phyloP scores from a whole-genome alignment of 345 rosid species.

The Gossypium turneri region DNA sequence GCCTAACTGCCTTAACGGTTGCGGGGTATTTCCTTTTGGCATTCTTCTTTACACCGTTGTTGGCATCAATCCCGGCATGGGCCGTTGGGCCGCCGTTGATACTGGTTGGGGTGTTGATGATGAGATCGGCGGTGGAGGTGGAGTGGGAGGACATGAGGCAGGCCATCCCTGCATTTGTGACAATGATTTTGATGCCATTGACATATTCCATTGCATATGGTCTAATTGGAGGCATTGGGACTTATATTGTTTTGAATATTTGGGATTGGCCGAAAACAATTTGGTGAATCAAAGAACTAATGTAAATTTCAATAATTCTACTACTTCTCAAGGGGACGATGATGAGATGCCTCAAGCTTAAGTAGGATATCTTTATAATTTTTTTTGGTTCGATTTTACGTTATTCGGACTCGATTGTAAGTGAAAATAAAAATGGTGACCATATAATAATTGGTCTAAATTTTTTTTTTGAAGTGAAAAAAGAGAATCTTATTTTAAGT shows the following conservation, averaged over 20 bases:
- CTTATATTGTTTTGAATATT: conserved; percentile 50
- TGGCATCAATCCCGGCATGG: conserved; percentile 88
- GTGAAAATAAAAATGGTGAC: too few relatives aligned
- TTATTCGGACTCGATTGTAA: too few relatives aligned
- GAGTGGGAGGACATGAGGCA: conserved; percentile 82
- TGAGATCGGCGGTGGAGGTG: conserved; percentile 76
- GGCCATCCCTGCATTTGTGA: conserved; percentile 80
- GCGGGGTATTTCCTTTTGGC: conserved; percentile 76
- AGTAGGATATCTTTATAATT: not conserved
- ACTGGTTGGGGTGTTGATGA: conserved; percentile 87
- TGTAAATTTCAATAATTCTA: not conserved
- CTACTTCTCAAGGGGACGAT: not conserved
- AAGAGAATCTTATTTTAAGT: too few relatives aligned
- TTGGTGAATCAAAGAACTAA: not conserved
- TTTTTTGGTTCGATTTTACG: too few relatives aligned
- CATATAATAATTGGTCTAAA: too few relatives aligned
- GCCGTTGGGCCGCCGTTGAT: conserved; percentile 92
- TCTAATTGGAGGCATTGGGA: conserved; percentile 75
- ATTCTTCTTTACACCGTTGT: conserved; percentile 69
- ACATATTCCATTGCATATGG: conserved; percentile 86
- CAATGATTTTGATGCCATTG: conserved; percentile 78
- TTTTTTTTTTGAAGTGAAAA: too few relatives aligned
- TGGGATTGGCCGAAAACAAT: conserved; percentile 59
- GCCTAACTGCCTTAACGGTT: conserved; percentile 71
- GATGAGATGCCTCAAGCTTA: not conserved